phyloP scores from a whole-genome alignment of 768 basidiomycete species.

The Naganishia onofrii region DNA sequence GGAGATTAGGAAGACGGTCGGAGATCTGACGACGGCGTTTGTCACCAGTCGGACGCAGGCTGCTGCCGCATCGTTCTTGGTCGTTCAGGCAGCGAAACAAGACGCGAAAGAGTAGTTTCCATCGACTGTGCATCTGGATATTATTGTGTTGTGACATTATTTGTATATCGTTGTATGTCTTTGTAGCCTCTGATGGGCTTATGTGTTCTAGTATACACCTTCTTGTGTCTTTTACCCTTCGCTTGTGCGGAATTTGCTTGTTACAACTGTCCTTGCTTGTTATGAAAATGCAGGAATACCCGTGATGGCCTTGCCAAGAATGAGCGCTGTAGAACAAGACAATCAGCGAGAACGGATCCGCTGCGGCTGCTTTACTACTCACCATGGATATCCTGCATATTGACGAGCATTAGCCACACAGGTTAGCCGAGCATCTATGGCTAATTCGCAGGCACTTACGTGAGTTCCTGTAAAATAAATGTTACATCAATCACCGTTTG shows the following conservation, averaged over 20 bases:
- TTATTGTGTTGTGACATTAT: neutral
- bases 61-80: slow-evolving; percentile 47
- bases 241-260: neutral
- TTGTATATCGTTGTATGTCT: slow-evolving; percentile 16
- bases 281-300: slow-evolving; percentile 73
- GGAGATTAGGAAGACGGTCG: slow-evolving; percentile 77
- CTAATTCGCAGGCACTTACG: slow-evolving; percentile 52
- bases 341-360: slow-evolving; percentile 11
- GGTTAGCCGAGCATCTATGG: neutral
- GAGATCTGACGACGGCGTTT: slow-evolving; percentile 76
- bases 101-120: neutral
- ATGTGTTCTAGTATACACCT: neutral
- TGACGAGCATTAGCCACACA: neutral
- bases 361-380: slow-evolving; percentile 54
- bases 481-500: neutral
- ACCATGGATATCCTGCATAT: slow-evolving; percentile 47
- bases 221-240: neutral
- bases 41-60: slow-evolving; percentile 58
- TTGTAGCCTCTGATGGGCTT: slow-evolving; percentile 9
- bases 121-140: neutral
- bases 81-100: slow-evolving; percentile 48
- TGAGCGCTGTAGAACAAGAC: slow-evolving; percentile 58
- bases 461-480: slow-evolving; percentile 58
- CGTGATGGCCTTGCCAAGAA: slow-evolving; percentile 89
- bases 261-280: neutral